These are phyloP conservation scores for Mucor plumbeus DNA, from an alignment of 371 early-diverging fungal species.

Conservation along the genomic window DNA sequence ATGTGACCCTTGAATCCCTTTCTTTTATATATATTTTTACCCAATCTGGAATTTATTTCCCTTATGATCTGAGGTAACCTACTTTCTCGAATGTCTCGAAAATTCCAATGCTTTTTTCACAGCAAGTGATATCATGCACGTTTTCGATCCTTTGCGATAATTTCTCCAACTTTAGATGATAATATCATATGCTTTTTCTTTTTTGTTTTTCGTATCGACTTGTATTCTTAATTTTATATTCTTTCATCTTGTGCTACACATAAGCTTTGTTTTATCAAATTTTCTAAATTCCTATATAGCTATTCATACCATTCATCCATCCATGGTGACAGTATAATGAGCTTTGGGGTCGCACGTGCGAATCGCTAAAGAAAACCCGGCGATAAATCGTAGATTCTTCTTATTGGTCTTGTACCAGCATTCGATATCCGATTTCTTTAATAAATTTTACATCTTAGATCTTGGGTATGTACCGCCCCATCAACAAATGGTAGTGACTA, in stretches of 20 bases:
- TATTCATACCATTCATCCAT: neutral
- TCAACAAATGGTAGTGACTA: neutral
- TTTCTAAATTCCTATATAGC: neutral
- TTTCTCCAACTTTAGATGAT: neutral
- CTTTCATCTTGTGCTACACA: neutral
- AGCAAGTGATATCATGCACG: neutral
- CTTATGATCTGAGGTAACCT: conserved; percentile 3
- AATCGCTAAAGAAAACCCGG: neutral
- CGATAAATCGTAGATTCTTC: neutral
- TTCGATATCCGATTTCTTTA: conserved; percentile 2
- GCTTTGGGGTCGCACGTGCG: neutral
- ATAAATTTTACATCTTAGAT: neutral
- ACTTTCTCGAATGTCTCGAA: neutral
- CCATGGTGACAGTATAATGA: neutral
- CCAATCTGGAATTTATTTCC: conserved; percentile 1
- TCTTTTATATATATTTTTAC: conserved; percentile 2
- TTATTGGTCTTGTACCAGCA: neutral
- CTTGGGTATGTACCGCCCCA: neutral
- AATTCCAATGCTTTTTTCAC: neutral
- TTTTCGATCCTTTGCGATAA: neutral
- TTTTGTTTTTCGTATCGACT: neutral
- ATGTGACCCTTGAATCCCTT: neutral
- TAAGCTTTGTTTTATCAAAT: neutral
- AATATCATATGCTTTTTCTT: neutral
- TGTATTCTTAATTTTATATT: neutral